These are phyloP conservation scores for Saccharomycopsis sp. DNA, from an alignment of 805 yeast genomes.

Conservation along the genomic window DNA sequence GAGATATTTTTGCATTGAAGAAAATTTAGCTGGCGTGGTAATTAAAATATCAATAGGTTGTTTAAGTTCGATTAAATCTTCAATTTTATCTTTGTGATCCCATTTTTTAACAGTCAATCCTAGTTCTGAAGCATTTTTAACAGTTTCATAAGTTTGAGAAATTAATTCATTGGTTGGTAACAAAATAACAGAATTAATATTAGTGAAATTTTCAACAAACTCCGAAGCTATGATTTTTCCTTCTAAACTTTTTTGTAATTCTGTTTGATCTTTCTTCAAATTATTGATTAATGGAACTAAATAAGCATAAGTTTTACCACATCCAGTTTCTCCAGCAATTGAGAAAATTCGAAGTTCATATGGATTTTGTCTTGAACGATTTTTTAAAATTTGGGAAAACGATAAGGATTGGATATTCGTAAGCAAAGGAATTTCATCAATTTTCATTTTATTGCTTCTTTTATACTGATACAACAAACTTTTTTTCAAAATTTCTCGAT, in stretches of 20 bases:
- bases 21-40: slow-evolving; percentile 75
- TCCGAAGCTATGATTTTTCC: neutral
- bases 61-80: slow-evolving; percentile 3
- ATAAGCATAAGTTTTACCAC: slow-evolving; percentile 94
- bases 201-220: slow-evolving; percentile 11
- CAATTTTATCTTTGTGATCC: slow-evolving; percentile 5
- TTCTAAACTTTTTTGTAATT: neutral
- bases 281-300: slow-evolving; percentile 65
- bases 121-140: slow-evolving; percentile 20
- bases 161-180: slow-evolving; percentile 88
- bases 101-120: slow-evolving; percentile 6
- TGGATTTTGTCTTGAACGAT: slow-evolving; percentile 21
- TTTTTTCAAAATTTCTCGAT: slow-evolving; percentile 39
- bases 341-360: slow-evolving; percentile 50
- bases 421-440: slow-evolving; percentile 33
- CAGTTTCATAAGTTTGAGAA: slow-evolving; percentile 54
- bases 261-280: slow-evolving; percentile 45
- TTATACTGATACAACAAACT: slow-evolving; percentile 28
- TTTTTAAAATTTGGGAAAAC: slow-evolving; percentile 41
- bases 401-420: slow-evolving; percentile 81
- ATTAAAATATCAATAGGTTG: slow-evolving; percentile 66
- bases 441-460: slow-evolving; percentile 27
- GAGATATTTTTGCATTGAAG: slow-evolving; percentile 24
- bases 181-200: slow-evolving; percentile 51
- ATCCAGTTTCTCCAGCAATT: slow-evolving; percentile 93